Conservation (phyloP, 2,329 filamentous ascomycete species). For the Alternaria arbusti region DNA sequence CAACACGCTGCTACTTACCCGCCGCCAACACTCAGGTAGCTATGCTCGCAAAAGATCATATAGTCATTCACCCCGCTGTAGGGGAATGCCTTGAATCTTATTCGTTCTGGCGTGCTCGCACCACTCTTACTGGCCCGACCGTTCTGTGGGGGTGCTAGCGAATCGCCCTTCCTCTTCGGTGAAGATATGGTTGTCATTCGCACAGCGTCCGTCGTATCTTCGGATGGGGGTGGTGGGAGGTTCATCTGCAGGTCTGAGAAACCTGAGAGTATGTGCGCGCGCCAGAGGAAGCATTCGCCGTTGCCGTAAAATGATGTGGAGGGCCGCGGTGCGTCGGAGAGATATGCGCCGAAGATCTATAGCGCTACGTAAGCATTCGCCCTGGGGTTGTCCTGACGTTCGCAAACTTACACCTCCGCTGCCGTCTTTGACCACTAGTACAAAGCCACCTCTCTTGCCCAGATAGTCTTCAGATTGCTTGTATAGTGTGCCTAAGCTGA, state of each 20-base stretch:
- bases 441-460: slow-evolving; percentile 79
- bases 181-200: slow-evolving; percentile 65
- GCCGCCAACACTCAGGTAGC: slow-evolving; percentile 85
- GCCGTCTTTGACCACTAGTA: slow-evolving; percentile 83
- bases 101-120: slow-evolving; percentile 70
- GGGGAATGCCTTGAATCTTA: slow-evolving; percentile 96
- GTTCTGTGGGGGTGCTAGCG: slow-evolving; percentile 35
- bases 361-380: slow-evolving; percentile 8
- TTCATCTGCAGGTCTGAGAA: slow-evolving; percentile 53
- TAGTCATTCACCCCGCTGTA: slow-evolving; percentile 97
- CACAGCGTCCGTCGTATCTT: slow-evolving; percentile 67
- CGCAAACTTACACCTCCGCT: slow-evolving; percentile 69
- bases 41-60: slow-evolving; percentile 88
- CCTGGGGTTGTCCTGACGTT: background rate
- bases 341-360: slow-evolving; percentile 85
- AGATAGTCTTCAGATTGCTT: slow-evolving; percentile 73
- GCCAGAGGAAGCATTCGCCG: slow-evolving; percentile 94
- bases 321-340: slow-evolving; percentile 86
- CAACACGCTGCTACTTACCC: slow-evolving; percentile 55
- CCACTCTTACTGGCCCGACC: slow-evolving; percentile 44
- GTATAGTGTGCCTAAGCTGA: slow-evolving; percentile 85
- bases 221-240: slow-evolving; percentile 73
- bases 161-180: slow-evolving; percentile 23
- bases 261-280: slow-evolving; percentile 70
- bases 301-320: slow-evolving; percentile 89